Percentiles rank a stretch among this genome's conserved stretches.
Conservation (phyloP, 2,329 filamentous ascomycete genomes). For the Fusarium sp. region DNA sequence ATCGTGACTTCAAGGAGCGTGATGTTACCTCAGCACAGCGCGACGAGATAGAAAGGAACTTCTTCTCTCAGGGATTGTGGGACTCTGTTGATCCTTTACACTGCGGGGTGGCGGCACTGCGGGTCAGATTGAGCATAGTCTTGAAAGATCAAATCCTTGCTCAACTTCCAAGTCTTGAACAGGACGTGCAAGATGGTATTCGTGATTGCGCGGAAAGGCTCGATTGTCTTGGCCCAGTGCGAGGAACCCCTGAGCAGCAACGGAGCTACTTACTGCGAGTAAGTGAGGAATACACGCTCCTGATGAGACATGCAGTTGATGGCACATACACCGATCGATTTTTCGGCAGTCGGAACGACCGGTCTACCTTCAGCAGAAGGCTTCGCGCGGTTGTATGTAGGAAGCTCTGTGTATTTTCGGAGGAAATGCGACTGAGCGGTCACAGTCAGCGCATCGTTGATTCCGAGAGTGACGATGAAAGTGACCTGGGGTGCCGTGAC, state of each 20-base stretch:
- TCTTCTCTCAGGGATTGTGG: slow-evolving; percentile 59
- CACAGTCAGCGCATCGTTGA: not conserved
- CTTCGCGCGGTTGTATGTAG: not conserved
- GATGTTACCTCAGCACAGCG: slow-evolving; percentile 49
- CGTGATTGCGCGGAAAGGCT: slow-evolving; percentile 57
- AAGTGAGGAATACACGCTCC: slow-evolving; percentile 38
- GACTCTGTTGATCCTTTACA: slow-evolving; percentile 46
- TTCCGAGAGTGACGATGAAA: slow-evolving; percentile 1
- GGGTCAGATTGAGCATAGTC: slow-evolving; percentile 61
- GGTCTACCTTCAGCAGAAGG: not conserved
- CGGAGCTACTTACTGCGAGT: slow-evolving; percentile 53
- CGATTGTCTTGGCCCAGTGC: slow-evolving; percentile 59
- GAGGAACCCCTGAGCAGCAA: slow-evolving; percentile 60
- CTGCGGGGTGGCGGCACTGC: slow-evolving; percentile 62
- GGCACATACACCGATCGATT: slow-evolving; percentile 62
- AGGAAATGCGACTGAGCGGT: slow-evolving; percentile 1
- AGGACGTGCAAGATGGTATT: slow-evolving; percentile 46
- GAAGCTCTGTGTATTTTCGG: not conserved
- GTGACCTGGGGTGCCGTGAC: rapidly evolving
- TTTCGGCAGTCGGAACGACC: not conserved
- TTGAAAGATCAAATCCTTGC: slow-evolving; percentile 59
- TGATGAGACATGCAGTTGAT: slow-evolving; percentile 60
- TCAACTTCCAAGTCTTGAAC: slow-evolving; percentile 54
- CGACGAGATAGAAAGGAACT: slow-evolving; percentile 54
- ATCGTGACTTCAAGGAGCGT: slow-evolving; percentile 30